Percentiles rank a stretch among this genome's conserved stretches.
Conservation (phyloP, 306 rosid genomes). For the Casuarina equisetifolia region DNA sequence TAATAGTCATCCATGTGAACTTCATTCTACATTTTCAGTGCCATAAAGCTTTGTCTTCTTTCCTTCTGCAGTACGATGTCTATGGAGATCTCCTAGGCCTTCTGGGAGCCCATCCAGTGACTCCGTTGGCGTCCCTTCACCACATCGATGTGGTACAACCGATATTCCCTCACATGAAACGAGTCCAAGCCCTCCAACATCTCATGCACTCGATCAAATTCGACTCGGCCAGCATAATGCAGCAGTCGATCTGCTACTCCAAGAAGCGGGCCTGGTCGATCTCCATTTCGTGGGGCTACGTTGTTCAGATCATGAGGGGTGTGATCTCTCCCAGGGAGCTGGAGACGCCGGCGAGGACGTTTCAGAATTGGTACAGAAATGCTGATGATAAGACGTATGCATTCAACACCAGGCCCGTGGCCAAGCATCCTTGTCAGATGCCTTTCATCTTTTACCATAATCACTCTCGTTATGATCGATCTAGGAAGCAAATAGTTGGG, state of each 20-base stretch:
- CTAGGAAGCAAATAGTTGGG: constrained; percentile 39
- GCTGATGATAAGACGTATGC: constrained; percentile 87
- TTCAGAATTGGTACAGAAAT: constrained; percentile 73
- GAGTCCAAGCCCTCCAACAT: constrained; percentile 49
- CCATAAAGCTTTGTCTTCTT: not conserved
- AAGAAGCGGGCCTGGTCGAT: constrained; percentile 67
- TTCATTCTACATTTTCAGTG: too few species aligned
- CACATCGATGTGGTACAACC: constrained; percentile 89
- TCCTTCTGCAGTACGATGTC: constrained; percentile 78
- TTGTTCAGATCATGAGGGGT: constrained; percentile 77
- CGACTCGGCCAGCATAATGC: constrained; percentile 79
- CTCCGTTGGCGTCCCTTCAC: constrained; percentile 73
- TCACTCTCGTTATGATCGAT: constrained; percentile 35
- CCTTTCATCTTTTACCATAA: constrained; percentile 63
- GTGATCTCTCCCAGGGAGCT: constrained; percentile 76
- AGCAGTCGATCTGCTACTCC: constrained; percentile 91
- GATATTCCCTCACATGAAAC: constrained; percentile 62
- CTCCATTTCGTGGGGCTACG: constrained; percentile 84
- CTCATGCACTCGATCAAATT: constrained; percentile 53
- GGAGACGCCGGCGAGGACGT: constrained; percentile 83
- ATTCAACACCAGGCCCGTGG: constrained; percentile 88
- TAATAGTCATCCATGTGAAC: too few species aligned
- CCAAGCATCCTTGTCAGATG: constrained; percentile 74
- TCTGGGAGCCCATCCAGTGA: constrained; percentile 76
- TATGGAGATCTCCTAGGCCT: constrained; percentile 84